Percentiles rank a stretch among this genome's conserved stretches.
phyloP scores from a whole-genome alignment of 805 yeast species.

The Suhomyces vadensis region DNA sequence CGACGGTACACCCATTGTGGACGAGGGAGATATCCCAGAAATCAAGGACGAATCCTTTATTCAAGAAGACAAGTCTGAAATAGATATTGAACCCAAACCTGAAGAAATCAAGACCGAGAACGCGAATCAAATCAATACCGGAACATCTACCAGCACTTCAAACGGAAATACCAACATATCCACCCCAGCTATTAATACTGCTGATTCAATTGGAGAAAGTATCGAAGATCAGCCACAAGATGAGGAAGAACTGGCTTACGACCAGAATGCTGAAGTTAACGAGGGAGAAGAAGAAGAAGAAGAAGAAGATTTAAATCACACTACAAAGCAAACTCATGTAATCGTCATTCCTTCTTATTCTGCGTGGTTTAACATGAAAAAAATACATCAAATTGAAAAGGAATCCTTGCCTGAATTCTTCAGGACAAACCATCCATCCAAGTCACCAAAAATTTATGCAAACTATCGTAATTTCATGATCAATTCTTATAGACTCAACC shows the following conservation, averaged over 20 bases:
- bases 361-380: constrained; percentile 77
- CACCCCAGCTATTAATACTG: not conserved
- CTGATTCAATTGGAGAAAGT: constrained; percentile 6
- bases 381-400: constrained; percentile 73
- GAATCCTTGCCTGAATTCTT: constrained; percentile 89
- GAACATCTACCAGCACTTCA: not conserved
- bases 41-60: constrained; percentile 2
- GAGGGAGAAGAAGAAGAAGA: constrained; percentile 6
- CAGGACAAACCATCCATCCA: constrained; percentile 65
- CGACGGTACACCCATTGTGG: not conserved
- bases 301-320: constrained; percentile 6
- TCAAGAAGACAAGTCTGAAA: constrained; percentile 6
- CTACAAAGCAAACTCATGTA: constrained; percentile 68
- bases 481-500: constrained; percentile 83
- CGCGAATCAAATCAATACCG: not conserved
- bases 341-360: constrained; percentile 86
- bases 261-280: constrained; percentile 7
- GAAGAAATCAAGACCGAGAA: not conserved
- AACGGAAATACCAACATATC: not conserved
- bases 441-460: constrained; percentile 78
- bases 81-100: constrained; percentile 1
- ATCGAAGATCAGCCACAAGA: constrained; percentile 4
- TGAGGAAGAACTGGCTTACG: constrained; percentile 9
- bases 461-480: constrained; percentile 87
- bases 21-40: not conserved